These are phyloP conservation scores for Pseudocercospora fuligena DNA, from an alignment of 2,329 filamentous ascomycete species.

Conservation along the genomic window DNA sequence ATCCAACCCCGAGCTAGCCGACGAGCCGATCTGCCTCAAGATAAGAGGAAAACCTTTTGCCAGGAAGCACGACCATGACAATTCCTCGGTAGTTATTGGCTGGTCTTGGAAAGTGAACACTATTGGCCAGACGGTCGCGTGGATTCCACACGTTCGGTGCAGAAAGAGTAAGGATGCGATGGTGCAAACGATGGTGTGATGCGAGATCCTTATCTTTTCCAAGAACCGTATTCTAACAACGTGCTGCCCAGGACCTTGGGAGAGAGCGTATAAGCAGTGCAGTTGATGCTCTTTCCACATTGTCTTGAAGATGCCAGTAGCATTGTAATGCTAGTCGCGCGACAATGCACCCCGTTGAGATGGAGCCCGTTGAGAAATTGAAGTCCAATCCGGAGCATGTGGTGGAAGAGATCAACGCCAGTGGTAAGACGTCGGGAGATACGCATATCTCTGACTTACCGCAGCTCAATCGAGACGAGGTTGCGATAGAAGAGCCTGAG, in stretches of 20 bases:
- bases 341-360: background rate
- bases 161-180: background rate
- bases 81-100: background rate
- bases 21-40: conserved; percentile 1
- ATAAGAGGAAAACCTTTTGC: background rate
- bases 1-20: background rate
- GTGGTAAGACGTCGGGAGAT: conserved; percentile 39
- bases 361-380: background rate
- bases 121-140: background rate
- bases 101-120: background rate
- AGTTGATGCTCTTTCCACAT: background rate
- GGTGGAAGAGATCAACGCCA: background rate
- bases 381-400: background rate
- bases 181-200: background rate
- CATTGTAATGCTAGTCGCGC: too few species aligned
- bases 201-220: background rate
- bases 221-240: background rate
- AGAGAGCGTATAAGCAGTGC: background rate
- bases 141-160: background rate
- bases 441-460: conserved; percentile 31
- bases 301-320: too few species aligned
- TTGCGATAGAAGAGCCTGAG: too few species aligned
- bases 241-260: background rate
- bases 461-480: too few species aligned
- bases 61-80: background rate